These are phyloP conservation scores for Anethum foeniculum DNA, from an alignment of 140 eudicot genomes.

Conservation along the genomic window DNA sequence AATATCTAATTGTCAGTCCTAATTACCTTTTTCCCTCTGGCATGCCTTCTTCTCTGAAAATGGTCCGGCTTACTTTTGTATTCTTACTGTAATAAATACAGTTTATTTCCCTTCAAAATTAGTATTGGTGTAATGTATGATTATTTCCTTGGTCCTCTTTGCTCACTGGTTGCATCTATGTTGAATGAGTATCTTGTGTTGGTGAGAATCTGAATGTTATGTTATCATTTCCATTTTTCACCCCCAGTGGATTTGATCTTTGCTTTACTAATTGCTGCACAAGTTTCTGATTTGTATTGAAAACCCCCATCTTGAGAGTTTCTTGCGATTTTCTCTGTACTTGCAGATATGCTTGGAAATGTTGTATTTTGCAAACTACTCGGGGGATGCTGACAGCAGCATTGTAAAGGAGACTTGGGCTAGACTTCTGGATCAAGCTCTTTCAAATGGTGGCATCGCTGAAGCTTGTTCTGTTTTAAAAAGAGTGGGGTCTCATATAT, in stretches of 20 bases:
- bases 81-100: background rate
- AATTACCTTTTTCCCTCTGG: background rate
- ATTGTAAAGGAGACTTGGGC: conserved; percentile 92
- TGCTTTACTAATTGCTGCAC: background rate
- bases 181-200: background rate
- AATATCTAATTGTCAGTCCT: background rate
- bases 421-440: conserved; percentile 88
- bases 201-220: background rate
- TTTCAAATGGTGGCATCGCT: conserved; percentile 87
- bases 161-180: background rate
- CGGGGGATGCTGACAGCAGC: conserved; percentile 93
- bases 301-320: background rate
- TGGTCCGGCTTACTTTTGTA: background rate
- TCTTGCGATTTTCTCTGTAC: background rate
- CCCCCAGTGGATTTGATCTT: background rate
- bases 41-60: background rate
- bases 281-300: background rate
- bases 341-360: conserved; percentile 84
- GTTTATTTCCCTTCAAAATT: background rate
- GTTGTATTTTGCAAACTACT: conserved; percentile 90
- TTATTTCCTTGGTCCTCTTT: background rate
- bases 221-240: background rate
- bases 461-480: conserved; percentile 92
- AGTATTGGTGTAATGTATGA: background rate
- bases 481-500: conserved; percentile 83